Base-by-base conservation (phyloP, 2,329 filamentous ascomycete species). In the Monosporascus sp. region DNA sequence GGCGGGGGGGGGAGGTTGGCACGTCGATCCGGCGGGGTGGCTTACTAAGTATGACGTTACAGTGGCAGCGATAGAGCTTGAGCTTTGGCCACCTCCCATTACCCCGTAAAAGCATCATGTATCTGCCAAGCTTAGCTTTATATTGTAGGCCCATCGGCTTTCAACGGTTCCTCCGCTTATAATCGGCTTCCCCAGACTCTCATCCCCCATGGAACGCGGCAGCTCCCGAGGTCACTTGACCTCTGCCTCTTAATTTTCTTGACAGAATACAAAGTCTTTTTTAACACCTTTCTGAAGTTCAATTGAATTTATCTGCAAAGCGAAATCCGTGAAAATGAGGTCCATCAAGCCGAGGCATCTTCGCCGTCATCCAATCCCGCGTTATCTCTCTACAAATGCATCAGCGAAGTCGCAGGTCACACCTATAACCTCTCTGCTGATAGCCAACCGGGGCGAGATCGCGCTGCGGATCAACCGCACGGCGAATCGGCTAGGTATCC, bases 361-460 rank as follows among this genome's bases (percentile, higher is more conserved):
- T 57, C 74, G 74, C 56, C 67, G 79, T 61, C 75, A 74, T 57
- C 68, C 70, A 48, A 68, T 72, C 59, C 70, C 70, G 68, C 75
- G 69, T 54, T 66, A 61, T 34, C 62, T 70, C 46, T 68, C 73
- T 52, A 65, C 65, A 51, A 62, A 63, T 49, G 60, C 66, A 11
- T 51, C 68, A n/a, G 54, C 62, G 31, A 65, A 71, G 49, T 45
- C 61, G 36, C 64, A 67, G 44, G 62, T 72, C 46, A 78, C 74
- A 15, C 79, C 82, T 31, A 82, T 86, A 60, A 85, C 84, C 51
- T 96, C 91, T 8, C 88, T 97, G 42, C 80, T 99, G 24, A 97
- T 99, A 68, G 94, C 94, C 51, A 99, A 99, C 70, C 86, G 94
- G 62, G 94, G 94, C 63, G 94, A 99, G 73, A 99, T 99, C 63